Percentiles rank a stretch among this genome's conserved stretches.
Conservation (phyloP, 2,329 filamentous ascomycete species). For the Gremmenia infestans region DNA sequence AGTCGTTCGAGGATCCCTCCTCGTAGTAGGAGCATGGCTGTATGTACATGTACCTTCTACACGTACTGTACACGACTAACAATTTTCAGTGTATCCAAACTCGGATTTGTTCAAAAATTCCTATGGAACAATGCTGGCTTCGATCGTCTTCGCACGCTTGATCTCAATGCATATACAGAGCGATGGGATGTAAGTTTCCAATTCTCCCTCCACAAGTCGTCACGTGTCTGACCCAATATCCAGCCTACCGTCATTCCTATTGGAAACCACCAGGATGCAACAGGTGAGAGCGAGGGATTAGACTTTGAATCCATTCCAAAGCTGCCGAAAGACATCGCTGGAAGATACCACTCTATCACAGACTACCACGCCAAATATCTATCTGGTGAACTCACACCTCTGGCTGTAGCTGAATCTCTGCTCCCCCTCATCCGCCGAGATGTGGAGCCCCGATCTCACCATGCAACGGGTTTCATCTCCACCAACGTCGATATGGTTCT, state of each 20-base stretch:
- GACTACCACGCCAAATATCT: conserved; percentile 77
- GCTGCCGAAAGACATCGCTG: conserved; percentile 37
- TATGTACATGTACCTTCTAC: conserved; percentile 35
- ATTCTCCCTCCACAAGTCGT: neutral
- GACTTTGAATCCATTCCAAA: conserved; percentile 38
- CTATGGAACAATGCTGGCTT: conserved; percentile 68
- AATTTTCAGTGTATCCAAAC: conserved; percentile 49
- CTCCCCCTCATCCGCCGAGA: conserved; percentile 65
- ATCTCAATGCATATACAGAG: conserved; percentile 40
- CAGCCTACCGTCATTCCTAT: conserved; percentile 53
- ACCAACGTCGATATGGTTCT: conserved; percentile 58
- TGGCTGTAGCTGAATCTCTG: conserved; percentile 65
- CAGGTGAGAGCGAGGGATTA: conserved; percentile 30
- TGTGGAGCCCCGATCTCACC: conserved; percentile 47
- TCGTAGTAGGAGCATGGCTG: conserved; percentile 59
- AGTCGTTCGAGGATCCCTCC: conserved; percentile 58
- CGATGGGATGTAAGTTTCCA: conserved; percentile 43
- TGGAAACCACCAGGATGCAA: neutral
- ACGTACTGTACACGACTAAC: neutral
- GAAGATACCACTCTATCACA: conserved; percentile 61
- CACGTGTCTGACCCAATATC: conserved; percentile 2
- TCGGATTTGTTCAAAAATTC: conserved; percentile 55
- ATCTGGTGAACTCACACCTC: conserved; percentile 64
- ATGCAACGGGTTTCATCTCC: conserved; percentile 70
- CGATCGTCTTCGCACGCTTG: conserved; percentile 41